phyloP scores from a whole-genome alignment of 345 rosid genomes.

The Kandelia obovata region DNA sequence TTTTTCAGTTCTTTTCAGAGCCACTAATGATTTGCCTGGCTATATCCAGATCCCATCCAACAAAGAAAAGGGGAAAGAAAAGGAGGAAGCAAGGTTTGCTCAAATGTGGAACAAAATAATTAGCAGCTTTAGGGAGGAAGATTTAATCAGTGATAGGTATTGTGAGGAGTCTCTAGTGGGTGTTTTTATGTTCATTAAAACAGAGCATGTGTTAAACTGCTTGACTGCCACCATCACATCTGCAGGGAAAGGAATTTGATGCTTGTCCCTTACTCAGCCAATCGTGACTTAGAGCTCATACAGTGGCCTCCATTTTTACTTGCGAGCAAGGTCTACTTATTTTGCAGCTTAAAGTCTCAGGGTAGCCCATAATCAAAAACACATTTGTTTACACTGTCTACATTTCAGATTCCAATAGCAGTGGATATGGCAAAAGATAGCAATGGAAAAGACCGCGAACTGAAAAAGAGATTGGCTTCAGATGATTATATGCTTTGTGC shows the following conservation, averaged over 20 bases:
- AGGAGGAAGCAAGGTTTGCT: conserved; percentile 52
- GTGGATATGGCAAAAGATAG: conserved; percentile 65
- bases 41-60: conserved; percentile 35
- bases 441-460: conserved; percentile 46
- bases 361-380: background rate
- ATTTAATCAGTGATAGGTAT: conserved; percentile 48
- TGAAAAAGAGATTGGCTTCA: conserved; percentile 43
- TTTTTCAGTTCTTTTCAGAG: background rate
- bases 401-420: conserved; percentile 53
- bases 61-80: conserved; percentile 41
- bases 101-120: conserved; percentile 62
- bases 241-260: conserved; percentile 54
- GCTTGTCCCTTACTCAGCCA: conserved; percentile 56
- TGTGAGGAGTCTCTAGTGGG: background rate
- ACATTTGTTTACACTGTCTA: background rate
- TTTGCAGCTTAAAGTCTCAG: background rate
- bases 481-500: conserved; percentile 56
- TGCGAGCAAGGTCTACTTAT: conserved; percentile 48
- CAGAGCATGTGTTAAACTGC: background rate
- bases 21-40: conserved; percentile 1
- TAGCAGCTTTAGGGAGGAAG: conserved; percentile 58
- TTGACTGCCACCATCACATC: conserved; percentile 5
- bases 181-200: background rate
- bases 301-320: conserved; percentile 66
- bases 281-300: conserved; percentile 42